phyloP scores from a whole-genome alignment of 2,329 filamentous ascomycete species.

The Pyrenochaeta sp. region DNA sequence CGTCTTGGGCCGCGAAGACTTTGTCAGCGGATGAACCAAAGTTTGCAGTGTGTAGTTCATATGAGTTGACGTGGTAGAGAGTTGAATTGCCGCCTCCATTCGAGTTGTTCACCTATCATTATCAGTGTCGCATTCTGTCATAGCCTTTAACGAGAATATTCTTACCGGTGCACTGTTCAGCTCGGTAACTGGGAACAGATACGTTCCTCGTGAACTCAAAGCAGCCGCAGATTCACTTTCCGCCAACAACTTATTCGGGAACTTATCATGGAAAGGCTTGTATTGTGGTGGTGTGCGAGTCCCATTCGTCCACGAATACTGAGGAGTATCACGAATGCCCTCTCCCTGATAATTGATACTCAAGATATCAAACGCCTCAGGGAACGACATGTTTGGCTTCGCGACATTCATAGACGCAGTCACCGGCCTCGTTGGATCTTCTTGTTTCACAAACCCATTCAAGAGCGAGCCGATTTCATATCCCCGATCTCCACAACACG shows the following conservation, averaged over 20 bases:
- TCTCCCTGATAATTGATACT: constrained; percentile 65
- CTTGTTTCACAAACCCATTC: constrained; percentile 53
- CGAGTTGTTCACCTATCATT: constrained; percentile 8
- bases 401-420: constrained; percentile 60
- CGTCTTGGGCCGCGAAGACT: constrained; percentile 60
- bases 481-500: constrained; percentile 34
- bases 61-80: constrained; percentile 54
- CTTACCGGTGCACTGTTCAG: constrained; percentile 46
- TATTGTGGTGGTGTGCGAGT: constrained; percentile 51
- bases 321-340: constrained; percentile 34
- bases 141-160: too few species aligned
- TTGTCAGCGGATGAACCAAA: constrained; percentile 62
- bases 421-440: constrained; percentile 57
- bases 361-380: constrained; percentile 56
- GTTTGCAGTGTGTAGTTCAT: constrained; percentile 59
- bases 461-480: constrained; percentile 46
- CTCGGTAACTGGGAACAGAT: constrained; percentile 60
- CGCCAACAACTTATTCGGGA: constrained; percentile 56
- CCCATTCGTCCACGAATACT: constrained; percentile 25
- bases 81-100: constrained; percentile 1
- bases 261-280: constrained; percentile 53
- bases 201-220: constrained; percentile 60
- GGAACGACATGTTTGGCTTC: constrained; percentile 49
- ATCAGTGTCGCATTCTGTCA: too few species aligned
- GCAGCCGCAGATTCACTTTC: constrained; percentile 48